Evolutionary conservation across 2,329 filamentous ascomycete species (phyloP), one percentile per base, ranked within the genome.

Genomic region (Paradendryphiella salina): DNA sequence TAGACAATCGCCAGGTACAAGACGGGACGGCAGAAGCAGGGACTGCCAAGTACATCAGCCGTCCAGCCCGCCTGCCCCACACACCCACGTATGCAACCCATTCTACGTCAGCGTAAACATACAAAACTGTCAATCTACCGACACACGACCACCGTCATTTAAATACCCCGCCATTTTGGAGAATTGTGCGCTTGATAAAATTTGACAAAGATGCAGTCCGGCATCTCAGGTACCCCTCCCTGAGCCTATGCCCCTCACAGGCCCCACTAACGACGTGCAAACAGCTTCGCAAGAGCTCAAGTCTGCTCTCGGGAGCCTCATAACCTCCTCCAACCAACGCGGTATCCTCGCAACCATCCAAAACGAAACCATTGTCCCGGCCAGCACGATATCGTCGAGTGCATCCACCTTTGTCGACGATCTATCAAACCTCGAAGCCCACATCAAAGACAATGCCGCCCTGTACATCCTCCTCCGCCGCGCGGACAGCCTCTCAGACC

Each of bases 381-480:
- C 83, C 40, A 72, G 79, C 15, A 80, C 79, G 9, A 79, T 89
- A 23, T 64, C 79, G 6, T 75, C 79, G 10, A 62, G 62, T 18
- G 76, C 79, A 17, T 72, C 78, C 48, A 79, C 79, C 50, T 92
- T 93, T 75, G 71, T 77, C 56, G 70, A 79, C 61, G 88, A 92
- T 67, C 80, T 93, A 38, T 64, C 77, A 0, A 79, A 81, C 48
- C 80, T 94, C 14, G 73, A 81, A 45, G 75, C 83, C 8, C 81
- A 87, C 70, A 77, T 93, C 59, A 82, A 84, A 64, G 79, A 83
- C 52, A 84, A 85, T 59, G 80, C 81, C 48, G 85, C 90, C 0
- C 80, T 87, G 37, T 94, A 92, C 76, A 80, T 89, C 61, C 82
- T 94, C 64, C 82, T 94, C 34, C 86, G 88, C 40, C 85, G 86